phyloP scores from a whole-genome alignment of 164 flowering plant genomes.

The Berberis vulgaris region DNA sequence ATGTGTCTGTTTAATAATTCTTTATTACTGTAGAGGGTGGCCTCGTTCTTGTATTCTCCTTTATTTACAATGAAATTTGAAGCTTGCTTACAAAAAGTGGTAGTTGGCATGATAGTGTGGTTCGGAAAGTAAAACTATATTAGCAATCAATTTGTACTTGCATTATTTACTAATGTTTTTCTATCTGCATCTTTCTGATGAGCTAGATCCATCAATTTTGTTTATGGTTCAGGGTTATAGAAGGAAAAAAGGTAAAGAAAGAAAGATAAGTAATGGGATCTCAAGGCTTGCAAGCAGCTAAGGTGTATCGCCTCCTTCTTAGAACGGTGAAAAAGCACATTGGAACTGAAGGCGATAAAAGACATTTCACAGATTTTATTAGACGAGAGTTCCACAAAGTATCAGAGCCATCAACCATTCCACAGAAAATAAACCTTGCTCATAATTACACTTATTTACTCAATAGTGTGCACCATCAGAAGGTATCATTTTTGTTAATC shows the following conservation, averaged over 20 bases:
- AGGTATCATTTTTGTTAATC: conserved; percentile 28
- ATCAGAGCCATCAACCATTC: conserved; percentile 24
- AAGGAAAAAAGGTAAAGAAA: background rate
- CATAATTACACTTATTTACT: conserved; percentile 59
- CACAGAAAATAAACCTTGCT: conserved; percentile 56
- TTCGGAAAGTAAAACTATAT: no score
- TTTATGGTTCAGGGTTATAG: no score
- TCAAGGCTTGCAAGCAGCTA: conserved; percentile 34
- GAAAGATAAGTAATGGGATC: conserved; percentile 19
- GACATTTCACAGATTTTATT: conserved; percentile 60
- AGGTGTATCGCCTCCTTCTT: conserved; percentile 47
- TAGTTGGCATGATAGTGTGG: no score
- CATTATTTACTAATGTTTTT: no score
- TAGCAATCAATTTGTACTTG: no score
- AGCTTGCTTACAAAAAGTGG: no score
- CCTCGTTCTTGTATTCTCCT: no score
- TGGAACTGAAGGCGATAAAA: conserved; percentile 56
- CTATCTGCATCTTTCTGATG: no score
- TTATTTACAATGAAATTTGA: no score
- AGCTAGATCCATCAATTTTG: no score
- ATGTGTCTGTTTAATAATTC: no score
- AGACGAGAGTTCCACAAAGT: conserved; percentile 53
- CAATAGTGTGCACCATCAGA: conserved; percentile 82
- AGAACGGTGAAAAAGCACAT: conserved; percentile 60
- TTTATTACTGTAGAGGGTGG: no score